Conservation (phyloP, 768 basidiomycete species). For the Suillus luteus region DNA sequence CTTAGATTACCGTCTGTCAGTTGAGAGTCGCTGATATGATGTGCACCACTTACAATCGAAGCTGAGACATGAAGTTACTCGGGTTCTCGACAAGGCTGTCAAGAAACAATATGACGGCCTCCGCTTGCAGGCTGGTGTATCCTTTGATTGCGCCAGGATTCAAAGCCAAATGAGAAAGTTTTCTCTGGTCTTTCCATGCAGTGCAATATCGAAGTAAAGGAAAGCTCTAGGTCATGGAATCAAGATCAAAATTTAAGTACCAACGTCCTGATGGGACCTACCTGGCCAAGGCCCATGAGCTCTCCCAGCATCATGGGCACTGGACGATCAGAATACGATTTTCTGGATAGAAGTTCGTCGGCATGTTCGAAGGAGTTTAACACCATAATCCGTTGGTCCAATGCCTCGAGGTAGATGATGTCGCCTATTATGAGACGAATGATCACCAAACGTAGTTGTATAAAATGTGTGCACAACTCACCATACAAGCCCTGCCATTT, state of each 20-base stretch:
- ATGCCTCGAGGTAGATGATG: conserved; percentile 18
- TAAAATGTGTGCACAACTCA: not conserved
- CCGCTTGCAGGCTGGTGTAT: conserved; percentile 7
- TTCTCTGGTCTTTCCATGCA: conserved; percentile 14
- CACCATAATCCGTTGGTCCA: conserved; percentile 17
- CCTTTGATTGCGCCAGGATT: conserved; percentile 5
- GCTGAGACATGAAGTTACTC: not conserved
- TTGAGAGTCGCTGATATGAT: not conserved
- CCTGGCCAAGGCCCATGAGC: conserved; percentile 6
- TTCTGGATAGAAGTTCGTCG: conserved; percentile 32
- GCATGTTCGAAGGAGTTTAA: conserved; percentile 30
- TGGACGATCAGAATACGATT: conserved; percentile 24
- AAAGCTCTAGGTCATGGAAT: not conserved
- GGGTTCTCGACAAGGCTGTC: conserved; percentile 10
- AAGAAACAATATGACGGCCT: conserved; percentile 2
- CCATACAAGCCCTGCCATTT: not conserved
- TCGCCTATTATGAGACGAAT: conserved; percentile 12
- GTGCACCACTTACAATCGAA: conserved; percentile 10
- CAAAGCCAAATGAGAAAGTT: conserved; percentile 10
- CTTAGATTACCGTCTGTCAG: not conserved
- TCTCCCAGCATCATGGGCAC: conserved; percentile 1
- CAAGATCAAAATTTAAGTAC: not conserved
- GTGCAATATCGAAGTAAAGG: conserved; percentile 18
- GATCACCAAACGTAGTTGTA: not conserved
- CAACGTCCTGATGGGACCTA: not conserved